Conservation (phyloP, 2,329 filamentous ascomycete genomes). For the Penicillium hesseltinei region DNA sequence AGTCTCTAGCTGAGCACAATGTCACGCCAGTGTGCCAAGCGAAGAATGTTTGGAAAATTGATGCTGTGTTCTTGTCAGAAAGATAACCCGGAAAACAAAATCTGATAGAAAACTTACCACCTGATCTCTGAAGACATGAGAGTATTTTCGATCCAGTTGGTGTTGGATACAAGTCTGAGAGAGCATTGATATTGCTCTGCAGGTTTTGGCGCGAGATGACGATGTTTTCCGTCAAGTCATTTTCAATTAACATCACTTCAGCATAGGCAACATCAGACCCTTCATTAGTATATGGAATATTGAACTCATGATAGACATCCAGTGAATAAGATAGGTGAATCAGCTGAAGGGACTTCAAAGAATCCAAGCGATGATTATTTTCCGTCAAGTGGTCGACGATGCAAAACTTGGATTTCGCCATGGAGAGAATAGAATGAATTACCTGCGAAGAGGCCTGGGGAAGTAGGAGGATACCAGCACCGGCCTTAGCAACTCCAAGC, state of each 20-base stretch:
- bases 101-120: constrained; percentile 45
- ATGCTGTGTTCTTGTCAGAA: constrained; percentile 53
- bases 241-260: constrained; percentile 68
- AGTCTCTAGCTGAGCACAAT: constrained; percentile 72
- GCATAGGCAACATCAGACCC: constrained; percentile 65
- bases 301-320: constrained; percentile 13
- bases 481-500: constrained; percentile 70
- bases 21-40: constrained; percentile 76
- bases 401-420: constrained; percentile 55
- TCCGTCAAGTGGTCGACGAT: constrained; percentile 33
- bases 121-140: constrained; percentile 81
- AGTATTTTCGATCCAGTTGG: constrained; percentile 59
- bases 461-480: constrained; percentile 77
- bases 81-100: not conserved
- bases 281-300: constrained; percentile 9
- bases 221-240: constrained; percentile 62
- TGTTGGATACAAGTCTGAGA: constrained; percentile 66
- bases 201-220: constrained; percentile 74
- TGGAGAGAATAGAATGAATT: constrained; percentile 59
- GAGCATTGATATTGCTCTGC: constrained; percentile 68
- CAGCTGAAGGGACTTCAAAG: constrained; percentile 12
- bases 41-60: constrained; percentile 88
- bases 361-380: not conserved
- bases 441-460: constrained; percentile 67
- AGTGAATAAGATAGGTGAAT: constrained; percentile 16